A percentile compares a stretch with the other conserved stretches of the same genome.
Conservation (phyloP, 345 rosid genomes). For the Triadica sebifera region DNA sequence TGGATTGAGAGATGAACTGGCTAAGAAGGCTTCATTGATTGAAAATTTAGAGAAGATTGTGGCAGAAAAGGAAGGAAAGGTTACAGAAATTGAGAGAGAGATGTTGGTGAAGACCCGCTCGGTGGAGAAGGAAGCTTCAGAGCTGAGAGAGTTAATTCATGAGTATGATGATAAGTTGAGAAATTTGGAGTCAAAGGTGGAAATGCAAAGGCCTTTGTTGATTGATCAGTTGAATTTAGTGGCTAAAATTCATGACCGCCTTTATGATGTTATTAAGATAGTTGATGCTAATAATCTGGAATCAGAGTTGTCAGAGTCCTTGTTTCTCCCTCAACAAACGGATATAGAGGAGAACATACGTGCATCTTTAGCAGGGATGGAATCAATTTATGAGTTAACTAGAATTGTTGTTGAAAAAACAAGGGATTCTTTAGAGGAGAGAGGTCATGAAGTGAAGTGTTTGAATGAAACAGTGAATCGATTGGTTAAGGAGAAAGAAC, state of each 20-base stretch:
- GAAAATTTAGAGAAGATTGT: slow-evolving; percentile 58
- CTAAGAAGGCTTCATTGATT: slow-evolving; percentile 44
- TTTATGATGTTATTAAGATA: slow-evolving; percentile 54
- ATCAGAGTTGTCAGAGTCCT: slow-evolving; percentile 72
- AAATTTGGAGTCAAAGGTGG: slow-evolving; percentile 58
- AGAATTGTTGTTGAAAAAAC: slow-evolving; percentile 60
- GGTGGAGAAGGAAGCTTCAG: slow-evolving; percentile 51
- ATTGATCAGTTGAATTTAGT: slow-evolving; percentile 81
- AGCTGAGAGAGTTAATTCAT: slow-evolving; percentile 58
- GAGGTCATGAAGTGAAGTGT: slow-evolving; percentile 53
- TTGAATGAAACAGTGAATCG: slow-evolving; percentile 66
- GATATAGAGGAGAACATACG: slow-evolving; percentile 81
- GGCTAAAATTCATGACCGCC: slow-evolving; percentile 67
- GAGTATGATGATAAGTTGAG: slow-evolving; percentile 77
- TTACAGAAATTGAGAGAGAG: slow-evolving; percentile 50
- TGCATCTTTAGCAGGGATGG: slow-evolving; percentile 92
- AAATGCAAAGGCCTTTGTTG: slow-evolving; percentile 67
- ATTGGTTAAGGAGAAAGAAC: slow-evolving; percentile 84
- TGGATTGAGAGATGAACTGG: slow-evolving; percentile 68
- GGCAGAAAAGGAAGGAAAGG: slow-evolving; percentile 56
- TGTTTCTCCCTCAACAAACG: slow-evolving; percentile 82
- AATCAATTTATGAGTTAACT: slow-evolving; percentile 69
- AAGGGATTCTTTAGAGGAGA: slow-evolving; percentile 60
- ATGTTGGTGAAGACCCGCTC: slow-evolving; percentile 42
- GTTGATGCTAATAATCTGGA: slow-evolving; percentile 60